Evolutionary conservation across 768 basidiomycete species (phyloP), one percentile per base, ranked within the genome.

Genomic region (Fomitopsis pulvina): DNA sequence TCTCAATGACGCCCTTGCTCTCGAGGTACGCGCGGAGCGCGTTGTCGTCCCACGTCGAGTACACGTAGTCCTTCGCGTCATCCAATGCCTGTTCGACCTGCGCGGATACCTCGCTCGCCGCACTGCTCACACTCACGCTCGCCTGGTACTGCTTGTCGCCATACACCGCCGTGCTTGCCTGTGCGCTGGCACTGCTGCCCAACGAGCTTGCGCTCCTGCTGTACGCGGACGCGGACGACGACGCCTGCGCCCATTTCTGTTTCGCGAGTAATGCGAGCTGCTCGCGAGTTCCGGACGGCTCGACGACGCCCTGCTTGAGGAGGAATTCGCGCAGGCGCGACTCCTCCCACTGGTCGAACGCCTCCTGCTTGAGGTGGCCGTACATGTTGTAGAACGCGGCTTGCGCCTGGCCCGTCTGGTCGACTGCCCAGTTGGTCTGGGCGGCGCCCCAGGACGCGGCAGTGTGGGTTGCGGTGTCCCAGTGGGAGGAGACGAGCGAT

Each of bases 271-370:
- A 68, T 20, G 87, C 72, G 20, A 97, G 80, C 59, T 92, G 79
- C 61, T 96, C 94, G 48, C 77, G 74, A 2, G 83, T 83, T 2
- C 87, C 85, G 25, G 78, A 76, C 12, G 94, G 93, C 5, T 84
- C 78, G 44, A 98, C 80, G 52, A 95, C 73, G 37, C 93, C 93
- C 57, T 95, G 86, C 60, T 88, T 79, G 47, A 96, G 78, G 10
- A 98, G 74, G 68, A 86, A 95, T 54, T 87, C 73, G 60, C 93
- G 80, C 20, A 96, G 73, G 25, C 75, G 76, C 11, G 80, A 83
- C 60, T 97, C 93, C 63, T 88, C 81, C 92, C 92, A 98, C 1
- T 73, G 70, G 53, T 93, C 87, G 53, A 90, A 84, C 8, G 80
- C 66, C 21, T 74, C 67, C 2, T 82, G 80, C 50, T 78, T 79